Evolutionary conservation across 1,284 basidiomycete species (phyloP), one percentile per base, ranked within the genome.

Genomic region (Albatrellus sp.): DNA sequence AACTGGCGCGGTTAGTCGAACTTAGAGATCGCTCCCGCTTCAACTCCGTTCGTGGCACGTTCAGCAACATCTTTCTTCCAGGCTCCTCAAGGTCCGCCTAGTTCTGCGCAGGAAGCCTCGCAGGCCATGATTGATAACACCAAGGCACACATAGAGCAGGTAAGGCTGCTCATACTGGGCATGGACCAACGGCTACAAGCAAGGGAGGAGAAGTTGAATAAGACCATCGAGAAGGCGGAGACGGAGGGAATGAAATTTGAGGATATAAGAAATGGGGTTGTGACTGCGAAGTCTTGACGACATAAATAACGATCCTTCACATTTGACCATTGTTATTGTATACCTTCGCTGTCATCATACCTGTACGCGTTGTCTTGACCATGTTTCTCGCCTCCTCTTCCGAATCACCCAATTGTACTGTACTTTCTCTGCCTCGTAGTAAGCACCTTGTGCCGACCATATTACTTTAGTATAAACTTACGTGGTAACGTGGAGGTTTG

Each of bases 131-230:
- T 54, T 45, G 55, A 65, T 33, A 66, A 65, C 50, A 64, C 65
- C 1, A 56, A 73, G 7, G 70, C 77, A 2, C 77, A 81, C 46
- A 68, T 86, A 34, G 82, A 87, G 50, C 77, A 84, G 50, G 68
- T 86, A 5, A 72, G 77, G 30, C 60, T 81, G 50, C 61, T 86
- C 30, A 71, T 87, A 13, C 64, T 86, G 12, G 83, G 84, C 0
- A 85, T 87, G 78, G 81, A 85, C 50, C 75, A 85, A 52, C 70
- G 81, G 40, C 64, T 86, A 50, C 72, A 81, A 49, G 61, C 60
- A 20, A 69, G 81, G 34, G 79, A 86, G 52, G 73, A 76, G 34
- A 76, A 75, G 54, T 61, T 87, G 24, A 53, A 60, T 10, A 76
- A 80, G 59, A 72, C 65, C 19, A 62, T 85, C 10, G 69, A 76